A percentile compares a stretch with the other conserved stretches of the same genome.
Evolutionary conservation across 2,329 filamentous ascomycete genomes (phyloP).

Genomic region (Phaeosphaeriaceae sp.): DNA sequence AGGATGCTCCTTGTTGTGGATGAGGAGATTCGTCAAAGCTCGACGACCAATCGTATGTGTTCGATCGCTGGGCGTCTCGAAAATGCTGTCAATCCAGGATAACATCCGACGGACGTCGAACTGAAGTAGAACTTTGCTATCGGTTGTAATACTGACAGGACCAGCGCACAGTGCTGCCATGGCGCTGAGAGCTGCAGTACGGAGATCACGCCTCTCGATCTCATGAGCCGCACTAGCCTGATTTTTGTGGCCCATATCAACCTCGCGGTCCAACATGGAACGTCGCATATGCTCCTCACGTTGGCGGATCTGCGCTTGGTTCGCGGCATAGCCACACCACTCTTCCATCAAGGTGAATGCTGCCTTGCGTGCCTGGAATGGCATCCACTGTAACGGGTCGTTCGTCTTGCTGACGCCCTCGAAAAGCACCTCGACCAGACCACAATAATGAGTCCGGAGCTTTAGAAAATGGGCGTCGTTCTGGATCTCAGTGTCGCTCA

Average conservation of each 20-base stretch:
- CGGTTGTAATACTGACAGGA: constrained; percentile 85
- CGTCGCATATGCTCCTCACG: constrained; percentile 88
- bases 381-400: constrained; percentile 92
- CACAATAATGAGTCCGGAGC: constrained; percentile 90
- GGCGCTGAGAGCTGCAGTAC: constrained; percentile 87
- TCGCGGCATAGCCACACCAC: constrained; percentile 97
- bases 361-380: constrained; percentile 94
- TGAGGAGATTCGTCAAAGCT: constrained; percentile 86
- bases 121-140: constrained; percentile 84
- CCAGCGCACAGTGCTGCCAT: constrained; percentile 91
- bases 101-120: constrained; percentile 95
- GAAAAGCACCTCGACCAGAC: constrained; percentile 89
- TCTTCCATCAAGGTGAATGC: constrained; percentile 98
- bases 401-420: constrained; percentile 86
- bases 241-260: constrained; percentile 73
- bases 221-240: constrained; percentile 90
- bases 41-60: constrained; percentile 89
- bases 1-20: constrained; percentile 86
- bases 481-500: constrained; percentile 94
- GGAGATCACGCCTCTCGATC: constrained; percentile 92
- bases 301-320: constrained; percentile 80
- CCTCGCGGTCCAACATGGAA: constrained; percentile 80
- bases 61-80: constrained; percentile 88
- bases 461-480: constrained; percentile 95
- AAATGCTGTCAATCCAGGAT: constrained; percentile 94